Evolutionary conservation across 768 basidiomycete species (phyloP), one percentile per base, ranked within the genome.

Genomic region (Russula sp.): DNA sequence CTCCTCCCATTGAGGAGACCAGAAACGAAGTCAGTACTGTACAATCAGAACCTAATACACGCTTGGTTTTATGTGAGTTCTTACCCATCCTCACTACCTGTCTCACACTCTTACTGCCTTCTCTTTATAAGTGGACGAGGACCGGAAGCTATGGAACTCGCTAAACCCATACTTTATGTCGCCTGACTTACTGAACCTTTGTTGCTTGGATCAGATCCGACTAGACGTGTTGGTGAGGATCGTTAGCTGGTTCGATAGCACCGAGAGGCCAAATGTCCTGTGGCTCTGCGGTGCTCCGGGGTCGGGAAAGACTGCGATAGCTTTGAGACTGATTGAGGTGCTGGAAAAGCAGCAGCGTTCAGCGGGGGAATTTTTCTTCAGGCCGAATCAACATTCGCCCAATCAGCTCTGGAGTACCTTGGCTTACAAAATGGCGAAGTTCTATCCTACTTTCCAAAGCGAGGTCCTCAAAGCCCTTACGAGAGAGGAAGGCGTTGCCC

Each of bases 211-310:
- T 11, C 16, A 35, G 22, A 63, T 58, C 8, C 61, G 61, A 38
- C 29, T 2, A 34, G 7, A 14, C 10, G 3, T 63, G 7, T 32
- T 65, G 9, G 45, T 20, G n/a, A 7, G 34, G 1, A 53, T 65
- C n/a, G 43, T 7, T 36, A 10, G 16, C 18, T 63, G 65, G 65
- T 35, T 65, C 9, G 54, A 65, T 22, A 36, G 56, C 43, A 7
- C 16, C 18, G 11, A 34, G 5, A 35, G 51, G 10, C 43, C 65
- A 14, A 65, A 65, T 45, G 38, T 65, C 1, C 32, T 65, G 9
- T 63, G 61, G 65, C 56, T 65, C n/a, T 10, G 34, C 22, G 65
- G 65, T 56, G 61, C 56, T 38, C 61, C 65, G 2, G 65, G 65
- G 2, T 42, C 65, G 2, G 65, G 65, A 20, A 65, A 65, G 45